Percentiles rank a stretch among this genome's conserved stretches.
Evolutionary conservation across 176 grass and related monocot genomes (phyloP).

Genomic region (Oryza coarctata): DNA sequence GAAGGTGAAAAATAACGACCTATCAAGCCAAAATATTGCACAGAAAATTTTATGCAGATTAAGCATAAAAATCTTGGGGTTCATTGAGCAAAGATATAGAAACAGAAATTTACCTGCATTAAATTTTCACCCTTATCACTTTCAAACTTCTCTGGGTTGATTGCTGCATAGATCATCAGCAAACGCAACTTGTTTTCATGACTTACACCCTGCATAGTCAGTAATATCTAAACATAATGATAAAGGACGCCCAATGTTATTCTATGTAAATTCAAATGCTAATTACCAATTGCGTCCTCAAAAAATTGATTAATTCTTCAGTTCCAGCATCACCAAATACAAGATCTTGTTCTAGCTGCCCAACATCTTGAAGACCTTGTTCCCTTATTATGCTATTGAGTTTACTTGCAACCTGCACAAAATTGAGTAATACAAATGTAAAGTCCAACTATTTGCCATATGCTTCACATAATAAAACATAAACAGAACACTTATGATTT

Average conservation of each 20-base stretch:
- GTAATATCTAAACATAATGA: conserved; percentile 39
- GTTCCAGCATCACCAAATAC: conserved; percentile 94
- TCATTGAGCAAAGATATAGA: conserved; percentile 6
- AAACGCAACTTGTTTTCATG: conserved; percentile 90
- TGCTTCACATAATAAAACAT: conserved; percentile 12
- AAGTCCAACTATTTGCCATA: background rate
- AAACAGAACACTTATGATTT: background rate
- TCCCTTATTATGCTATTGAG: conserved; percentile 87
- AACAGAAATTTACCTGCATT: conserved; percentile 64
- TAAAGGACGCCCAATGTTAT: background rate
- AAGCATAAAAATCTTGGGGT: background rate
- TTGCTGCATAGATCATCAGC: conserved; percentile 90
- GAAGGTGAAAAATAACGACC: background rate
- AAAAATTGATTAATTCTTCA: conserved; percentile 92
- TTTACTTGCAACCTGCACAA: conserved; percentile 87
- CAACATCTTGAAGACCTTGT: conserved; percentile 80
- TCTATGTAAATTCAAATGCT: conserved; percentile 37
- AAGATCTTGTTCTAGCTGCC: conserved; percentile 94
- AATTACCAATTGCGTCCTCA: conserved; percentile 77
- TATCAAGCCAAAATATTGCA: background rate
- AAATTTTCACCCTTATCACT: conserved; percentile 76
- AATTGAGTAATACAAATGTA: conserved; percentile 41
- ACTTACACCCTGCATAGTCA: conserved; percentile 68
- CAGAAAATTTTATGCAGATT: background rate
- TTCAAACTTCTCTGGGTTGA: conserved; percentile 88